These are phyloP conservation scores for Salix arbutifolia DNA, from an alignment of 345 rosid genomes.

Conservation along the genomic window DNA sequence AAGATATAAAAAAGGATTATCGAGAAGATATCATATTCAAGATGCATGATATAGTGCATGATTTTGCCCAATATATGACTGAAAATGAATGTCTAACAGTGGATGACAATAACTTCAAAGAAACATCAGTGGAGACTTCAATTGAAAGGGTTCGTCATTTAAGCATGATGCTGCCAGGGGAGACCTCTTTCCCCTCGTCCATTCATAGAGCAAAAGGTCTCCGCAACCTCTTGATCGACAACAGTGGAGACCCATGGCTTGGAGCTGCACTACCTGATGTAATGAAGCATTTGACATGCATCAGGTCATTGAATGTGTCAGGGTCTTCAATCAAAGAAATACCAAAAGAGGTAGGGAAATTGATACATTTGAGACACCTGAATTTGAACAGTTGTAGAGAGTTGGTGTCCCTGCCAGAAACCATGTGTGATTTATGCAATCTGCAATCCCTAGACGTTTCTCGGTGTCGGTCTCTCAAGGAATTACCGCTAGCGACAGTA, in stretches of 20 bases:
- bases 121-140: too few relatives aligned
- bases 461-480: rapidly evolving
- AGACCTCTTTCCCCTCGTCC: too few relatives aligned
- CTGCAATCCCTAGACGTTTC: not conserved
- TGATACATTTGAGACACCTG: constrained; percentile 11
- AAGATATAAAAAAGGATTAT: rapidly evolving
- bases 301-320: constrained; percentile 5
- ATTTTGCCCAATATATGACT: too few relatives aligned
- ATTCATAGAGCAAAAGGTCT: too few relatives aligned
- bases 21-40: rapidly evolving
- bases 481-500: constrained; percentile 1
- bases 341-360: not conserved
- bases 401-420: constrained; percentile 7
- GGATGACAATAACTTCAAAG: rapidly evolving
- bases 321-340: not conserved
- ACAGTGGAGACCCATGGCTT: too few relatives aligned
- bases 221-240: too few relatives aligned
- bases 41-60: too few relatives aligned
- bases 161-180: too few relatives aligned
- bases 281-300: not conserved
- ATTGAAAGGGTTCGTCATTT: too few relatives aligned
- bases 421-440: constrained; percentile 11
- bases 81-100: too few relatives aligned
- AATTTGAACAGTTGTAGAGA: not conserved
- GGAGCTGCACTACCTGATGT: not conserved